Evolutionary conservation across 768 basidiomycete genomes (phyloP).

Genomic region (Rhodotorula paludigena): DNA sequence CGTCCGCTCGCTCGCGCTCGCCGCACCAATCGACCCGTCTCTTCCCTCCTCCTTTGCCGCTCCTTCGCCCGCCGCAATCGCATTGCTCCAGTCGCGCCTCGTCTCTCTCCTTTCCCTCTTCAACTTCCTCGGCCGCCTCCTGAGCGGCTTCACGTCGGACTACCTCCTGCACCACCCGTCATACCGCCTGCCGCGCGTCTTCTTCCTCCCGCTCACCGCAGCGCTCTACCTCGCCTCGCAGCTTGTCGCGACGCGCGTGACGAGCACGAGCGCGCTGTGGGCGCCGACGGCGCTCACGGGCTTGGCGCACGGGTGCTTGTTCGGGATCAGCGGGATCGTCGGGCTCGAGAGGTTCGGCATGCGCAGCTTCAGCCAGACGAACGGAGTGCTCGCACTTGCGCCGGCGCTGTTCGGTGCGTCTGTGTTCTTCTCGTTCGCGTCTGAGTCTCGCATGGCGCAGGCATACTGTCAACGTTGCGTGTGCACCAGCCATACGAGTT

Average conservation of each 20-base stretch:
- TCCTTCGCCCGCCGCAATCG: not conserved
- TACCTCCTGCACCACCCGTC: constrained; percentile 6
- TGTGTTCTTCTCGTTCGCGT: too few species aligned
- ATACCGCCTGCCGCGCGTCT: constrained; percentile 1
- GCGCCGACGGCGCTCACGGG: constrained; percentile 23
- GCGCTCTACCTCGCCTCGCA: constrained; percentile 4
- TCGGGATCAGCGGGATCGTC: constrained; percentile 22
- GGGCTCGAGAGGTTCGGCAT: constrained; percentile 33
- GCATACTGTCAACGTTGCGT: too few species aligned
- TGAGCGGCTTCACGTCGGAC: constrained; percentile 24
- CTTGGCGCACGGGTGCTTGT: constrained; percentile 24
- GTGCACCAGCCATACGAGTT: too few species aligned
- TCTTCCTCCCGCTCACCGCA: constrained; percentile 13
- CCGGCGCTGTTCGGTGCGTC: constrained; percentile 21
- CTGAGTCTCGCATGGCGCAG: too few species aligned
- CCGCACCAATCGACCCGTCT: not conserved
- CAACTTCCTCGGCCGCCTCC: constrained; percentile 31
- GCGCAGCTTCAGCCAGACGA: constrained; percentile 15
- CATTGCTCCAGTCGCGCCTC: constrained; percentile 20
- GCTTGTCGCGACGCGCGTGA: not conserved
- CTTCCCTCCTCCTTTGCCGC: not conserved
- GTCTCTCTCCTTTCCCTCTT: constrained; percentile 35
- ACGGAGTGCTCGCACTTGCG: constrained; percentile 29
- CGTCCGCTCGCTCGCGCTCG: constrained; percentile 18
- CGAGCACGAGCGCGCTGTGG: not conserved